Evolutionary conservation across 257 asterid genomes (phyloP).

Genomic region (Verbena officinalis): DNA sequence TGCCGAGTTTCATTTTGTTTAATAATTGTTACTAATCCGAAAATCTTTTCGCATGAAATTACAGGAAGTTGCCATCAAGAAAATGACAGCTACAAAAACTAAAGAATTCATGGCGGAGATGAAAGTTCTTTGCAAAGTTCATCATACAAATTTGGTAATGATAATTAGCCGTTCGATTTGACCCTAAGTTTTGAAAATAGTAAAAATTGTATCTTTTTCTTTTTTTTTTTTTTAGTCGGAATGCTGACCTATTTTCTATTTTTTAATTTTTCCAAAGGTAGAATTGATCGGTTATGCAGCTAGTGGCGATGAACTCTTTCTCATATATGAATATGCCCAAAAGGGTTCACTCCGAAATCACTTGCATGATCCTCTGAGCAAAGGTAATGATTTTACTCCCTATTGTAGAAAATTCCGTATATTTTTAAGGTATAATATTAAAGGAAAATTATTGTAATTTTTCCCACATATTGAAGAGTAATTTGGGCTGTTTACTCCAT

Average conservation of each 20-base stretch:
- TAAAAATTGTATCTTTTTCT: constrained; percentile 4
- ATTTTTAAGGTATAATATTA: too few relatives aligned
- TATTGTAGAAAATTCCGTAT: too few relatives aligned
- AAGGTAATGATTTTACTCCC: constrained; percentile 44
- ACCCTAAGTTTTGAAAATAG: constrained; percentile 12
- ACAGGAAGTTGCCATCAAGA: constrained; percentile 93
- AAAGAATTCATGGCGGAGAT: constrained; percentile 91
- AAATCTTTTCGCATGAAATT: constrained; percentile 18
- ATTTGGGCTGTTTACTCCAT: too few relatives aligned
- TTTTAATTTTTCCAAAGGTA: constrained; percentile 67
- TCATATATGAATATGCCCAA: constrained; percentile 85
- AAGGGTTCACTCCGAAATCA: constrained; percentile 89
- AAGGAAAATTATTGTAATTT: too few relatives aligned
- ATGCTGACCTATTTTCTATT: constrained; percentile 31
- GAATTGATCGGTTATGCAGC: constrained; percentile 94
- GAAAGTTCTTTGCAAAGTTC: constrained; percentile 98
- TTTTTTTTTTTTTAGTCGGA: constrained; percentile 5
- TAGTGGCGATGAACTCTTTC: constrained; percentile 80
- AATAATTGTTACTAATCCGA: constrained; percentile 16
- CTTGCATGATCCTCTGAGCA: constrained; percentile 87
- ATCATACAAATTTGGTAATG: constrained; percentile 91
- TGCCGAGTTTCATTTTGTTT: constrained; percentile 1
- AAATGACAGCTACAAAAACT: constrained; percentile 88
- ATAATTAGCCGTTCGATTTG: constrained; percentile 19
- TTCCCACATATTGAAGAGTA: too few relatives aligned